Base-by-base conservation (phyloP, 2,329 filamentous ascomycete genomes). In the Monilinia polystroma region DNA sequence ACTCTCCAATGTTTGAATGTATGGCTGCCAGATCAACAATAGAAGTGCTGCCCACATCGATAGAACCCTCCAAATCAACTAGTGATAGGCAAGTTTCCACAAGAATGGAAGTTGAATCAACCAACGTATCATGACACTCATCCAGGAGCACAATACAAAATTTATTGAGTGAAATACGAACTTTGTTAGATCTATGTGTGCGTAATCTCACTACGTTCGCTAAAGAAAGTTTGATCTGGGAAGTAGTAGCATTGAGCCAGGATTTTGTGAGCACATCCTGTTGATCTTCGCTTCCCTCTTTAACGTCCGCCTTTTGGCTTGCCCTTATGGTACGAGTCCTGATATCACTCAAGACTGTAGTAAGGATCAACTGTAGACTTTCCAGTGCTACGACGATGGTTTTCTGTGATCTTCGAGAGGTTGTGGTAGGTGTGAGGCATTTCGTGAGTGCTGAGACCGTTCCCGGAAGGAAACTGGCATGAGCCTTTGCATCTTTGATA, bases 391-490 rank as follows among this genome's bases (percentile, higher is more conserved):
- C 80, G 32, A 88, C 79, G 8, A 98, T 80, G 0, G 96, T 84
- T 52, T 83, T 85, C 71, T 83, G 87, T 58, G 84, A 82, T 45
- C 85, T 81, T 59, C 85, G 82, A 71, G 84, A 83, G 52, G 84
- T 85, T 0, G 88, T 90, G 0, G 87, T 87, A 5, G 90, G 89
- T 62, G 96, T 79, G 0, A 92, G 80, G 68, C 71, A 74, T 73
- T 90, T 93, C 2, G 90, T 88, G 32, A 99, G 80, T 1, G 88
- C 87, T 3, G 95, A 98, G 0, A 97, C 86, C 0, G 92, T 92
- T 12, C 93, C 92, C 0, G 96, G 95, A 53, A 98, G 82, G 74
- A 99, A 95, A 69, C 86, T 93, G 12, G 92, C 91, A 66, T 96
- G 81, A 2, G 91, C 87, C n/a, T 90, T 84, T 57, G 84, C 85